Percentiles rank a stretch among this genome's conserved stretches.
Conservation (phyloP, 1,139 yeast genomes). For the Blastobotrys serpentis region DNA sequence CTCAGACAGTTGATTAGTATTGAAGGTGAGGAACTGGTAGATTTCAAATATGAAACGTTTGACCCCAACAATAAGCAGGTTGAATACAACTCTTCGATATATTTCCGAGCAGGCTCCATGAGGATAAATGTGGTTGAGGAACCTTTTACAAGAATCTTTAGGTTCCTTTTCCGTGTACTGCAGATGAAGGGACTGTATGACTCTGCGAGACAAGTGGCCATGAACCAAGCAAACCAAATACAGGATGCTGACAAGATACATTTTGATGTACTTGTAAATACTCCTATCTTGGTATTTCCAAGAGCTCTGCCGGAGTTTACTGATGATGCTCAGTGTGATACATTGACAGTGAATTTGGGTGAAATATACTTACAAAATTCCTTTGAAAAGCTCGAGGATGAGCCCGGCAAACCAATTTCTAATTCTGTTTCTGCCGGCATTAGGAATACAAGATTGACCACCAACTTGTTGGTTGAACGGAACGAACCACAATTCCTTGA, state of each 20-base stretch:
- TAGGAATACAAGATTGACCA: slow-evolving; percentile 63
- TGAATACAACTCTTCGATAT: slow-evolving; percentile 58
- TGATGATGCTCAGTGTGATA: slow-evolving; percentile 53
- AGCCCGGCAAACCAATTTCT: slow-evolving; percentile 21
- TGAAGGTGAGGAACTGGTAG: slow-evolving; percentile 81
- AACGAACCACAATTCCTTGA: slow-evolving; percentile 53
- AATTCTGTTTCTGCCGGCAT: slow-evolving; percentile 65
- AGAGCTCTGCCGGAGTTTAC: slow-evolving; percentile 39
- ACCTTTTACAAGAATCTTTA: slow-evolving; percentile 65
- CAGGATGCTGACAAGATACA: slow-evolving; percentile 63
- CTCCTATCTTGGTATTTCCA: slow-evolving; percentile 86
- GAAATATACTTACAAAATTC: slow-evolving; percentile 71
- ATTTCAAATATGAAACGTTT: slow-evolving; percentile 77
- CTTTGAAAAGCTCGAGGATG: slow-evolving; percentile 42
- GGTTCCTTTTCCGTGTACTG: slow-evolving; percentile 71
- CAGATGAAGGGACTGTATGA: slow-evolving; percentile 88
- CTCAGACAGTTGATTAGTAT: slow-evolving; percentile 70
- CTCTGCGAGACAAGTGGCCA: slow-evolving; percentile 82
- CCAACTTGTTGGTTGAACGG: slow-evolving; percentile 54
- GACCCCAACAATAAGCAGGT: slow-evolving; percentile 44
- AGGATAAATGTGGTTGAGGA: slow-evolving; percentile 76
- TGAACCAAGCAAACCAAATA: slow-evolving; percentile 62
- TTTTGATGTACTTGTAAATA: slow-evolving; percentile 67
- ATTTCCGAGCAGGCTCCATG: slow-evolving; percentile 72
- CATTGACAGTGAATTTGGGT: slow-evolving; percentile 73